Base-by-base conservation (phyloP, 306 rosid genomes). In the Prunus davidiana region DNA sequence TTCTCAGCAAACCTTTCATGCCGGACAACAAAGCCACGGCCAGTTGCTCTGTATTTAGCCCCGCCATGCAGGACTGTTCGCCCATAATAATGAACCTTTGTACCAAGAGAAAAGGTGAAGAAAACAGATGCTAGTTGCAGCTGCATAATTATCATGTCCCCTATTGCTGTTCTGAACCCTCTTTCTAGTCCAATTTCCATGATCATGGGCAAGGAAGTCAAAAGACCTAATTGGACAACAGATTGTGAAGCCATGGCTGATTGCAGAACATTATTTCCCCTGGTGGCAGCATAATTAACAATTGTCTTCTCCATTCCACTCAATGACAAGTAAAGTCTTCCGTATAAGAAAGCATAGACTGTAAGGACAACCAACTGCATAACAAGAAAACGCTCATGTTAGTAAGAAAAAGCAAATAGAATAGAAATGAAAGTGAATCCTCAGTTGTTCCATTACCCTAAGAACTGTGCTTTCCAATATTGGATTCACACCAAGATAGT, bases 121-220 rank as follows among this genome's bases (percentile, higher is more conserved):
- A 95, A 95, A 77, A 95, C 99, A 2, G 97, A 78, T 77, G 97
- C 97, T 32, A 95, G 92, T 89, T 95, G 97, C 80, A 95, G 78
- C 82, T 95, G 99, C 97, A 95, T 88, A 75, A 89, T 89, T 46
- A 95, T 81, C 65, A 91, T 57, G 72, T 95, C 99, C 43, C 95
- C 89, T 34, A 92, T 19, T 24, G 99, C 97, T 56, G 92, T 89
- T 81, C 93, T 86, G 87, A 92, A 95, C 76, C 99, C 99, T 82
- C 97, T 90, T 86, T 95, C 99, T 9, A 95, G 88, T 68, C 99
- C 97, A 66, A 95, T 92, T 85, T 95, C 99, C 99, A 95, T 95
- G 81, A 92, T 38, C 99, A 95, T 95, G 84, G 99, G 99, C 81
- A 95, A 67, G 72, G 97, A 87, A 86, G 88, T 95, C 61, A 95